Percentiles rank a stretch among this genome's conserved stretches.
Conservation (phyloP, 805 yeast species). For the Priceomyces haplophilus region DNA sequence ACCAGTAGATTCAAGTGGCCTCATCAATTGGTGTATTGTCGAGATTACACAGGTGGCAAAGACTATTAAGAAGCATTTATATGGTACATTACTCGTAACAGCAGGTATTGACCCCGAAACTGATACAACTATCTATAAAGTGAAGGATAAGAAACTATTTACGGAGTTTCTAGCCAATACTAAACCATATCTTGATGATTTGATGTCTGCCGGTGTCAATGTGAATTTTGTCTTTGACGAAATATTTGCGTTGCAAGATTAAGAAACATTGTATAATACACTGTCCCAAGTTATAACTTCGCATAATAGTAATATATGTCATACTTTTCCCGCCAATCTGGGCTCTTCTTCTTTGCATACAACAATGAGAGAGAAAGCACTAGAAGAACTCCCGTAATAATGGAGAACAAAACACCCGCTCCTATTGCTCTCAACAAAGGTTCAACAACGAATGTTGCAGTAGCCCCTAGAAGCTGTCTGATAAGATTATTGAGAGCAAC, state of each 20-base stretch:
- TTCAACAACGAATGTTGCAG: slow-evolving; percentile 70
- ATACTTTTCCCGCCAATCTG: slow-evolving; percentile 60
- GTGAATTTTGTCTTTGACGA: slow-evolving; percentile 65
- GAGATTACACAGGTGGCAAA: slow-evolving; percentile 59
- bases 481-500: slow-evolving; percentile 78
- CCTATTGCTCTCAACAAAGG: slow-evolving; percentile 69
- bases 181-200: slow-evolving; percentile 55
- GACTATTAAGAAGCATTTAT: slow-evolving; percentile 62
- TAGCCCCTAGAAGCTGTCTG: slow-evolving; percentile 71
- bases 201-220: slow-evolving; percentile 66
- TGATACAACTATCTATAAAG: slow-evolving; percentile 24
- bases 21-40: slow-evolving; percentile 75
- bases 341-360: slow-evolving; percentile 53
- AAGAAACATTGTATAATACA: slow-evolving; percentile 1
- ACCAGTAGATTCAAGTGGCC: slow-evolving; percentile 47
- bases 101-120: slow-evolving; percentile 26
- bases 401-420: slow-evolving; percentile 65
- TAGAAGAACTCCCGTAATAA: slow-evolving; percentile 57
- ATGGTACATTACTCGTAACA: slow-evolving; percentile 56
- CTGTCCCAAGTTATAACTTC: slow-evolving; percentile 24
- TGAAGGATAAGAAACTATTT: slow-evolving; percentile 41
- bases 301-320: slow-evolving; percentile 60
- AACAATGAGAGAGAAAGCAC: slow-evolving; percentile 41
- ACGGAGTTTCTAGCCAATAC: slow-evolving; percentile 54
- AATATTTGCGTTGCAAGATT: slow-evolving; percentile 16